Percentiles rank a stretch among this genome's conserved stretches.
These are phyloP conservation scores for Leucocoprinus sp. DNA, from an alignment of 768 basidiomycete species.

Conservation along the genomic window DNA sequence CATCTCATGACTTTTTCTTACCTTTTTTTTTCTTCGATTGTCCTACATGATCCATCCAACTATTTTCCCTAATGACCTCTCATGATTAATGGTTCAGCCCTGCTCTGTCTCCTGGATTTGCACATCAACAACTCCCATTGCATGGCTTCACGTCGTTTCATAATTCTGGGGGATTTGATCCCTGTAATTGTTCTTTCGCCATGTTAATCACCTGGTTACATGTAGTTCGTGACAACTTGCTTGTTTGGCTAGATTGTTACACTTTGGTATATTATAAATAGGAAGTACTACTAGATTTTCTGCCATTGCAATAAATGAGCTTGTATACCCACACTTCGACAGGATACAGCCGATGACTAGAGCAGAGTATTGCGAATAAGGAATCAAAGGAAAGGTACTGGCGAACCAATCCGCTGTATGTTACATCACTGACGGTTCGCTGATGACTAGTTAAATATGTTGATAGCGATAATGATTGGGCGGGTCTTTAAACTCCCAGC, in stretches of 20 bases:
- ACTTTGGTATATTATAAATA: constrained; percentile 12
- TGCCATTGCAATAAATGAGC: constrained; percentile 4
- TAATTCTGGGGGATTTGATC: background rate
- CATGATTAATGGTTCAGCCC: background rate
- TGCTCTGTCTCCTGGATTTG: background rate
- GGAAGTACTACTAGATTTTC: constrained; percentile 11
- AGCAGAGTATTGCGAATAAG: background rate
- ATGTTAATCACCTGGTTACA: constrained; percentile 6
- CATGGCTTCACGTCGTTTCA: background rate
- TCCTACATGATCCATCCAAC: background rate
- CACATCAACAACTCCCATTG: background rate
- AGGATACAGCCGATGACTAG: background rate
- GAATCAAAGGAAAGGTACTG: background rate
- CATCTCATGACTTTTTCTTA: background rate
- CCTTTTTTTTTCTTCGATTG: background rate
- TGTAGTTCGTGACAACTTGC: constrained; percentile 3
- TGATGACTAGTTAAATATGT: constrained; percentile 6
- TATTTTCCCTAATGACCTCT: constrained; percentile 7
- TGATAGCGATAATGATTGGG: constrained; percentile 11
- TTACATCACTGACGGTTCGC: constrained; percentile 8
- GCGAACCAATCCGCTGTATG: constrained; percentile 6
- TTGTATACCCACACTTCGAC: constrained; percentile 1
- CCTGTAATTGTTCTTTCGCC: background rate
- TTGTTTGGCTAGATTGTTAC: no score
- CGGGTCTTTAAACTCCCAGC: constrained; percentile 46